Evolutionary conservation across 345 rosid species (phyloP).

Genomic region (Durio zibethinus): DNA sequence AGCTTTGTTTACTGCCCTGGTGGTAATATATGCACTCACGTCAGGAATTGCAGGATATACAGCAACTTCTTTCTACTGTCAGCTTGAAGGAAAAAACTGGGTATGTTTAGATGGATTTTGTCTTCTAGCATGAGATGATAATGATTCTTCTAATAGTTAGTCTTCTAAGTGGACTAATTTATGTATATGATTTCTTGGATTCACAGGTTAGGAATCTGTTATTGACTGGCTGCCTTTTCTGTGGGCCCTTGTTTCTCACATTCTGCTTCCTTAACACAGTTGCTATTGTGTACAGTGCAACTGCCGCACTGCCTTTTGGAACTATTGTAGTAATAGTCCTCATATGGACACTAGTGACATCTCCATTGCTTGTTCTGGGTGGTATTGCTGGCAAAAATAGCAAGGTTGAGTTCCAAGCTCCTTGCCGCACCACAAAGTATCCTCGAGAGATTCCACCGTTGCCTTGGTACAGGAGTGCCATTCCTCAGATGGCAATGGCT

Average conservation of each 20-base stretch:
- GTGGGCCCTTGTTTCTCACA: conserved; percentile 81
- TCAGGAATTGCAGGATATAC: conserved; percentile 88
- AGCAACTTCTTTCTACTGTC: conserved; percentile 81
- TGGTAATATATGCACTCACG: conserved; percentile 81
- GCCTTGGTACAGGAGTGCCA: conserved; percentile 80
- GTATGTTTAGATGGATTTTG: conserved; percentile 30
- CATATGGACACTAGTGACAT: conserved; percentile 81
- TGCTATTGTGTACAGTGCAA: conserved; percentile 75
- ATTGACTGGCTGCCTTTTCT: conserved; percentile 81
- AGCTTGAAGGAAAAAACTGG: conserved; percentile 91
- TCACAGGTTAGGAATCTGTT: conserved; percentile 76
- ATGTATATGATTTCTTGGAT: background rate
- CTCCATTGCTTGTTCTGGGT: conserved; percentile 83
- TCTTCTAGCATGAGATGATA: background rate
- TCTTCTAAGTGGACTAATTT: background rate
- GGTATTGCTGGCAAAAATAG: conserved; percentile 95
- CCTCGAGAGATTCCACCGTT: conserved; percentile 76
- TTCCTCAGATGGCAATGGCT: conserved; percentile 96
- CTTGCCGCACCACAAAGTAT: conserved; percentile 80
- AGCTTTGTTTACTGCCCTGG: conserved; percentile 85
- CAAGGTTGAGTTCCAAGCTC: conserved; percentile 90
- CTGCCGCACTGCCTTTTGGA: conserved; percentile 86
- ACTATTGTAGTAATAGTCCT: conserved; percentile 81
- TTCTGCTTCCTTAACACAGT: conserved; percentile 91
- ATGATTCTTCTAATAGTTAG: background rate